Conservation (phyloP, 768 basidiomycete species). For the Serpula lacrymans region DNA sequence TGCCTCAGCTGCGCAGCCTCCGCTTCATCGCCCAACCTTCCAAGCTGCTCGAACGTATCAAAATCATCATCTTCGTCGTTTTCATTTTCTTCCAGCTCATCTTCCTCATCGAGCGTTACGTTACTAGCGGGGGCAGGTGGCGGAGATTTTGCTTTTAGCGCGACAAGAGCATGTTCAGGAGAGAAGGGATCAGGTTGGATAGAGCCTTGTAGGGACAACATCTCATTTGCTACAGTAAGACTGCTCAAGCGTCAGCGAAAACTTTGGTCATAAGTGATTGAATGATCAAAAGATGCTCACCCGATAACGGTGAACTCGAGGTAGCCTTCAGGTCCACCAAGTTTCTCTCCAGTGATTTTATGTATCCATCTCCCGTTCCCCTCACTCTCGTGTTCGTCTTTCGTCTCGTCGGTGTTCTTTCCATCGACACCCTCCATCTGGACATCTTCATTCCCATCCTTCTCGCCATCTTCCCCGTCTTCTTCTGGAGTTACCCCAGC, state of each 20-base stretch:
- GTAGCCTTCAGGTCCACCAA: conserved; percentile 67
- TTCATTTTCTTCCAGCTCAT: conserved; percentile 10
- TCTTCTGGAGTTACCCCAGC: conserved; percentile 28
- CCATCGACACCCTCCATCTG: conserved; percentile 8
- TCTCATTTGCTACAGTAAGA: conserved; percentile 86
- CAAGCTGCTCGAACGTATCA: conserved; percentile 29
- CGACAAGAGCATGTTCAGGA: conserved; percentile 31
- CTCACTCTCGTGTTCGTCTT: conserved; percentile 20
- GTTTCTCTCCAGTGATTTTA: conserved; percentile 57
- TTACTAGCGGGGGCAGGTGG: conserved; percentile 8
- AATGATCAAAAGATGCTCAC: conserved; percentile 38
- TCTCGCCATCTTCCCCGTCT: conserved; percentile 14
- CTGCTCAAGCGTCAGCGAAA: conserved; percentile 34
- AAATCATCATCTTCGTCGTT: conserved; percentile 30
- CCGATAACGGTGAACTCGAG: conserved; percentile 88
- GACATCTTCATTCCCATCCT: conserved; percentile 8
- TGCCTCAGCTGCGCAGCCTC: conserved; percentile 15
- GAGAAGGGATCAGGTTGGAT: conserved; percentile 76
- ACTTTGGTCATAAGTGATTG: not conserved
- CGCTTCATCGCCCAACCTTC: conserved; percentile 26
- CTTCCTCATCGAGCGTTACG: conserved; percentile 6
- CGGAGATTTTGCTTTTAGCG: conserved; percentile 15
- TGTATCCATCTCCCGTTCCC: conserved; percentile 78
- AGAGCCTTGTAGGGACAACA: conserved; percentile 87
- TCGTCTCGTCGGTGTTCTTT: not conserved